Conservation (phyloP, 139 green algal species). For the Astrephomene gubernaculifera region DNA sequence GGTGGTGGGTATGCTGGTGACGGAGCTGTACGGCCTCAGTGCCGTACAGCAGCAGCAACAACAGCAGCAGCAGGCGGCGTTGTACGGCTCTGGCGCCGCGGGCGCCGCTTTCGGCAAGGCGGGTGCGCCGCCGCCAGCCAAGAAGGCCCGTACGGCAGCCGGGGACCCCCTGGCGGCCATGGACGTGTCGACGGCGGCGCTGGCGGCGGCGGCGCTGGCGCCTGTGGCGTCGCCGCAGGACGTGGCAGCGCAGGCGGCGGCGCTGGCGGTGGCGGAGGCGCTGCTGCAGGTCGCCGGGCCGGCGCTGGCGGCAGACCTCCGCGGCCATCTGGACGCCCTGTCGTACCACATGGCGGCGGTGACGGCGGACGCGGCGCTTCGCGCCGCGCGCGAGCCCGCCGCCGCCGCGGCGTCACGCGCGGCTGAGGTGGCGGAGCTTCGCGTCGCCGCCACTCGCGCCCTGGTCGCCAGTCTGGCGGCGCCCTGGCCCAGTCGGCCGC, state of each 20-base stretch:
- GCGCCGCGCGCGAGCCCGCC: background rate
- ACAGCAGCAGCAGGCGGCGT: background rate
- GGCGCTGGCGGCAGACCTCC: constrained; percentile 47
- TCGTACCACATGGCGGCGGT: constrained; percentile 59
- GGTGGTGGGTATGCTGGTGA: constrained; percentile 18
- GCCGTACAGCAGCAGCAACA: constrained; percentile 30
- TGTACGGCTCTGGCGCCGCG: background rate
- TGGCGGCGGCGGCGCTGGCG: constrained; percentile 17
- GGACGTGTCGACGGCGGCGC: constrained; percentile 15
- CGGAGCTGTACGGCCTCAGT: constrained; percentile 66
- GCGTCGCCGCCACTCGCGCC: constrained; percentile 54
- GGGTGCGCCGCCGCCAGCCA: constrained; percentile 1
- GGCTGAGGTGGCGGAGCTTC: constrained; percentile 25
- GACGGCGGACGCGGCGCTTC: constrained; percentile 29
- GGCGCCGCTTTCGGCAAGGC: background rate
- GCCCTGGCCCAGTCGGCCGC: constrained; percentile 50
- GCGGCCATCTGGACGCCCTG: constrained; percentile 59
- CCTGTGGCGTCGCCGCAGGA: constrained; percentile 5
- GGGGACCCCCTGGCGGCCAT: constrained; percentile 28
- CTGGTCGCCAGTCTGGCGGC: constrained; percentile 69
- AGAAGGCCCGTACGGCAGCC: constrained; percentile 20
- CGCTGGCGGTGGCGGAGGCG: constrained; percentile 10
- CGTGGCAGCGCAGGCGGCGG: constrained; percentile 24
- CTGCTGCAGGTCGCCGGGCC: constrained; percentile 36
- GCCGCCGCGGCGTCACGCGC: constrained; percentile 6